Conservation (phyloP, 2,329 filamentous ascomycete genomes). For the Cryphonectria japonica region DNA sequence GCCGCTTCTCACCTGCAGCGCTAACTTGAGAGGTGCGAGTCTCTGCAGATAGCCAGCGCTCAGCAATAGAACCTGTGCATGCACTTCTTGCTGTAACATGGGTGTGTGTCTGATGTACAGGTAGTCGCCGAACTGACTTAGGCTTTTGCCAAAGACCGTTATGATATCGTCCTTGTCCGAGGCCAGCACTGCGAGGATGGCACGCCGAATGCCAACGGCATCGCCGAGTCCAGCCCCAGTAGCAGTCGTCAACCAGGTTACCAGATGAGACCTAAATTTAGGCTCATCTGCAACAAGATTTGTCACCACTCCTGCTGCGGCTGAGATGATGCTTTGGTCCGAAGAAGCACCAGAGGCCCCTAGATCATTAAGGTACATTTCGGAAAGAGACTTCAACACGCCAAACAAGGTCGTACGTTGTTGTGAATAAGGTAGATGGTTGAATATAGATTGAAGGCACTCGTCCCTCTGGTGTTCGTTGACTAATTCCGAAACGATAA, state of each 20-base stretch:
- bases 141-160: conserved; percentile 66
- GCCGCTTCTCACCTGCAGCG: conserved; percentile 71
- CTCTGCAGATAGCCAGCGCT: conserved; percentile 76
- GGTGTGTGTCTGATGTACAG: conserved; percentile 86
- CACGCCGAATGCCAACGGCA: conserved; percentile 67
- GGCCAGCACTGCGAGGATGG: conserved; percentile 62
- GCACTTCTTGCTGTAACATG: conserved; percentile 85
- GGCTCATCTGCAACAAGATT: conserved; percentile 52
- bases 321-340: conserved; percentile 51
- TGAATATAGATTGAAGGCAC: conserved; percentile 40
- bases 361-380: conserved; percentile 46
- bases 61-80: conserved; percentile 78
- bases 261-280: conserved; percentile 56
- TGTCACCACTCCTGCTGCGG: conserved; percentile 61
- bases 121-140: conserved; percentile 80
- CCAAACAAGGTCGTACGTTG: conserved; percentile 48
- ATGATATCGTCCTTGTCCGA: conserved; percentile 56
- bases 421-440: conserved; percentile 45
- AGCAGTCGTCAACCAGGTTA: conserved; percentile 67
- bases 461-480: conserved; percentile 35
- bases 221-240: conserved; percentile 69
- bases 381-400: conserved; percentile 50
- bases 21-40: conserved; percentile 66
- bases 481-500: conserved; percentile 42
- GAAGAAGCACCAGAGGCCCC: conserved; percentile 37